These are phyloP conservation scores for Debaryomyces castellii DNA, from an alignment of 805 yeast genomes.

Conservation along the genomic window DNA sequence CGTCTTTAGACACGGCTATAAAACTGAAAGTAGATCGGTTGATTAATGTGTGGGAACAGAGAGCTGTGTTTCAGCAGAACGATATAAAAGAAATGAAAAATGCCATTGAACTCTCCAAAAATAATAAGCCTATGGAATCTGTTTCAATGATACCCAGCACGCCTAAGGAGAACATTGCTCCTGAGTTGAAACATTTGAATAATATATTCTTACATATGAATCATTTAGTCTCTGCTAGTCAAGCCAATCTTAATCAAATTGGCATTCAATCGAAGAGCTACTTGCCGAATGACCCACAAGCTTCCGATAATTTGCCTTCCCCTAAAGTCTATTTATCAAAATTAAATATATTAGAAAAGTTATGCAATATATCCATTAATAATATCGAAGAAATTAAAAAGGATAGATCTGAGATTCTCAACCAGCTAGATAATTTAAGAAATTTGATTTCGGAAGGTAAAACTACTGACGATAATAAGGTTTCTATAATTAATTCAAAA, in stretches of 20 bases:
- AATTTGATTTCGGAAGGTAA: conserved; percentile 23
- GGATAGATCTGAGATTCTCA: conserved; percentile 24
- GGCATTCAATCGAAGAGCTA: conserved; percentile 36
- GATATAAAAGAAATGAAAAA: conserved; percentile 28
- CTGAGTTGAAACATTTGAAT: conserved; percentile 35
- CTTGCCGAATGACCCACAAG: conserved; percentile 33
- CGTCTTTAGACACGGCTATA: conserved; percentile 30
- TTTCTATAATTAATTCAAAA: conserved; percentile 27
- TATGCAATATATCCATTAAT: conserved; percentile 30
- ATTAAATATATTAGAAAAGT: conserved; percentile 36
- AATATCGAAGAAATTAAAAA: conserved; percentile 32
- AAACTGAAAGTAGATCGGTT: conserved; percentile 51
- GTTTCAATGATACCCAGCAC: not conserved
- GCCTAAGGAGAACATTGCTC: conserved; percentile 14
- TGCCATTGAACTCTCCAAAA: conserved; percentile 20
- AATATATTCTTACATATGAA: conserved; percentile 27
- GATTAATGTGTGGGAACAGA: conserved; percentile 57
- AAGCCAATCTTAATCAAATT: conserved; percentile 38
- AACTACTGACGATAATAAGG: conserved; percentile 33
- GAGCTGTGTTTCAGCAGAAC: conserved; percentile 40
- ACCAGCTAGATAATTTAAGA: conserved; percentile 24
- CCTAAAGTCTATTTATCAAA: conserved; percentile 38
- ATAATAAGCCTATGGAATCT: conserved; percentile 7
- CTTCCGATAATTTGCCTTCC: conserved; percentile 38
- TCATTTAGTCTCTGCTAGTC: conserved; percentile 23